Evolutionary conservation across 768 basidiomycete genomes (phyloP).

Genomic region (Leccinum variicolor): DNA sequence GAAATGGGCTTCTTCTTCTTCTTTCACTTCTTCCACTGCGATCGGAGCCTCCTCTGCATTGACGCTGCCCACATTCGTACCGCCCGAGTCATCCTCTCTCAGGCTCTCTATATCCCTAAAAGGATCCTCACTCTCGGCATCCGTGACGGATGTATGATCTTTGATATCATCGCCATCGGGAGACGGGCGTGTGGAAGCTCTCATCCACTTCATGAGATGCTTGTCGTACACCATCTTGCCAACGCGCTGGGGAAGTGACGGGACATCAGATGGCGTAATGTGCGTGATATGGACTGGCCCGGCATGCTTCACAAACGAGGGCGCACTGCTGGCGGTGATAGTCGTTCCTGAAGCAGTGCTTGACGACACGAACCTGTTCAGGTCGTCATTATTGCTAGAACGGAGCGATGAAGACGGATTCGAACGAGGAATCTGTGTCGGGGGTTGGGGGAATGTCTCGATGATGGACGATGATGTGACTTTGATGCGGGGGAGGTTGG

Average conservation of each 20-base stretch:
- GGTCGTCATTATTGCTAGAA: slow-evolving; percentile 58
- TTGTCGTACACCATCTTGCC: slow-evolving; percentile 89
- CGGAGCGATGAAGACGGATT: slow-evolving; percentile 54
- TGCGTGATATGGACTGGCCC: slow-evolving; percentile 76
- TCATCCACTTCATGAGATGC: slow-evolving; percentile 83
- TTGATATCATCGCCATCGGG: slow-evolving; percentile 28
- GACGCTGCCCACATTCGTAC: slow-evolving; percentile 9
- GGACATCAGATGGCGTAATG: slow-evolving; percentile 80
- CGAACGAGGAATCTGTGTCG: slow-evolving; percentile 29
- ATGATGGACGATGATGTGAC: slow-evolving; percentile 28
- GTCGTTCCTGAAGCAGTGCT: slow-evolving; percentile 79
- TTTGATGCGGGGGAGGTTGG: slow-evolving; percentile 25
- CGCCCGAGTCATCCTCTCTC: slow-evolving; percentile 53
- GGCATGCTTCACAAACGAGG: slow-evolving; percentile 81
- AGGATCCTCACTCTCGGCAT: slow-evolving; percentile 76
- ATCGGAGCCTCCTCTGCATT: not conserved
- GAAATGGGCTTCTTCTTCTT: slow-evolving; percentile 26
- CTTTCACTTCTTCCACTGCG: slow-evolving; percentile 12
- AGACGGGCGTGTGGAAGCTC: slow-evolving; percentile 42
- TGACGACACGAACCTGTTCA: slow-evolving; percentile 87
- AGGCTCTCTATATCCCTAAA: slow-evolving; percentile 91
- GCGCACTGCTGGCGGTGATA: slow-evolving; percentile 65
- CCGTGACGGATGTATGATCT: slow-evolving; percentile 30
- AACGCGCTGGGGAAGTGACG: slow-evolving; percentile 68
- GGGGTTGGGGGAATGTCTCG: slow-evolving; percentile 30